Base-by-base conservation (phyloP, 768 basidiomycete genomes). In the Lanmaoa pseudosensibilis region DNA sequence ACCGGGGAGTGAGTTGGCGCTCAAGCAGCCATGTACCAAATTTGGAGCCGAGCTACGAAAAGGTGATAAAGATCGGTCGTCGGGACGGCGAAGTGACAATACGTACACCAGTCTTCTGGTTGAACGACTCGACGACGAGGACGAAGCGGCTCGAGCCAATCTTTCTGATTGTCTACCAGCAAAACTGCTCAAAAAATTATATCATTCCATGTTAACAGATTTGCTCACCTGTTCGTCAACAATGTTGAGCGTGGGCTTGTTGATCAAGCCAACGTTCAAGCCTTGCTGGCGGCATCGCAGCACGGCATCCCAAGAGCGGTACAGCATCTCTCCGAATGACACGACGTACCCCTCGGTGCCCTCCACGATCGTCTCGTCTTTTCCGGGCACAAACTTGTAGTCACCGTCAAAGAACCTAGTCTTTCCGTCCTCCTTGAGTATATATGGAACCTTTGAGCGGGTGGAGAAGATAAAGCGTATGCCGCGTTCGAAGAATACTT, bases 391-490 rank as follows among this genome's bases (percentile, higher is more conserved):
- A 67, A 94, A 94, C 72, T 86, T 72, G 74, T 94, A 94, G 60
- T 78, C 78, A 23, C 79, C 82, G 23, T 78, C 87, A 66, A 85
- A 92, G 77, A 80, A 85, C 54, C 76, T 81, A 40, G 81, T 77
- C 63, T 80, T 72, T 12, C 90, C 86, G 63, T 92, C 85, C 64
- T 85, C 85, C 66, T 87, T 82, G 58, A 93, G 82, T 69, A 94
- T 87, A 75, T 83, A 92, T 27, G 92, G 92, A 4, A 94, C 89
- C 73, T 94, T 94, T 33, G 92, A 84, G 40, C 92, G 88, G 5
- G 92, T 94, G 6, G 90, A 93, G 75, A 94, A 94, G 64, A 94
- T 75, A 72, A 94, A 94, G 55, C 92, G 87, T 13, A 94, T 41
- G 21, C 92, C 92, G 40, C 82, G 82, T 57, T 92, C 81, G 73